Conservation (phyloP, 805 yeast species). For the Lipomyces sp. region DNA sequence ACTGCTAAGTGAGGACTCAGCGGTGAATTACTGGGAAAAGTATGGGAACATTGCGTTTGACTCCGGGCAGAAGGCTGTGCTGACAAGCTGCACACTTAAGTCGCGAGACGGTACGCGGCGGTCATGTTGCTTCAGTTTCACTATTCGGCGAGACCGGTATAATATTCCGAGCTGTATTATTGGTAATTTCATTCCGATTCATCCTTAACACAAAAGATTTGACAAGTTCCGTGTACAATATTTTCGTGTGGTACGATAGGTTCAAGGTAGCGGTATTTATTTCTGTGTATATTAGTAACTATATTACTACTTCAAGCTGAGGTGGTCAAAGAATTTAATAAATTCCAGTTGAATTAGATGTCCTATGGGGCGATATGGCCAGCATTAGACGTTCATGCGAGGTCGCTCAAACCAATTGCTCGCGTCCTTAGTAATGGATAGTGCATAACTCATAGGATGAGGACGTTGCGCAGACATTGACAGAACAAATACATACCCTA, state of each 20-base stretch:
- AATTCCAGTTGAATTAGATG: no score
- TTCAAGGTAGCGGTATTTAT: background rate
- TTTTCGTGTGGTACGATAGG: background rate
- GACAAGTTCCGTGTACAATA: background rate
- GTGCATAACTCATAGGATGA: no score
- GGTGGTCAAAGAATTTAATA: no score
- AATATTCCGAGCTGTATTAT: constrained; percentile 96
- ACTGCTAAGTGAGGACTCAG: constrained; percentile 92
- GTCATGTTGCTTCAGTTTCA: constrained; percentile 91
- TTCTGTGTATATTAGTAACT: background rate
- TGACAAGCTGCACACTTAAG: constrained; percentile 86
- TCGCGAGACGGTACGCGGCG: constrained; percentile 81
- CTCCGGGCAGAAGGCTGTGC: constrained; percentile 90
- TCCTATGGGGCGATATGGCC: no score
- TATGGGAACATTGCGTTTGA: constrained; percentile 96
- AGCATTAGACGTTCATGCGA: no score
- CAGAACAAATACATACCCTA: no score
- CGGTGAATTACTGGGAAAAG: constrained; percentile 97
- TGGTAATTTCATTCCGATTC: constrained; percentile 89
- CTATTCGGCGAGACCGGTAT: constrained; percentile 88
- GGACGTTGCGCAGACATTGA: no score
- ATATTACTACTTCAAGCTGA: no score
- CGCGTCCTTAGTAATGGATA: no score
- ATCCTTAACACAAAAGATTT: constrained; percentile 39
- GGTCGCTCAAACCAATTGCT: no score